These are phyloP conservation scores for Mortierella antarctica DNA, from an alignment of 192 early-diverging fungal species.

Conservation along the genomic window DNA sequence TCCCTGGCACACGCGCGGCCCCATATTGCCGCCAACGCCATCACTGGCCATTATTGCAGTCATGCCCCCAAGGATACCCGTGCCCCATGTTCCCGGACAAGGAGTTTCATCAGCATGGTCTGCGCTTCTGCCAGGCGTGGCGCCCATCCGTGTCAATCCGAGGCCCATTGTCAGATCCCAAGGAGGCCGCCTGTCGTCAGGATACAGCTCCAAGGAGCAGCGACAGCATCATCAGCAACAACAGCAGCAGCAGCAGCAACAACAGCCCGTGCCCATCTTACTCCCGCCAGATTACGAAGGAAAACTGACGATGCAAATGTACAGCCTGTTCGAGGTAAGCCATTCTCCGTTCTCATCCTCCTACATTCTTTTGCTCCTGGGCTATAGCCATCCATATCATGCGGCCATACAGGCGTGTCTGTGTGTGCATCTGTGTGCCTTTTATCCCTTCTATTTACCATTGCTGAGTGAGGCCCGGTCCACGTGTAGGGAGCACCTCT, in stretches of 20 bases:
- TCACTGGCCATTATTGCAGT: background rate
- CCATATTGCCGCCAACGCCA: background rate
- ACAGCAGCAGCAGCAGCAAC: conserved; percentile 9
- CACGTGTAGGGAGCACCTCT: no score
- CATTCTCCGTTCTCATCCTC: background rate
- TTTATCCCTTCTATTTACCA: no score
- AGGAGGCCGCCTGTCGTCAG: background rate
- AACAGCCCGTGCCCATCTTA: conserved; percentile 32
- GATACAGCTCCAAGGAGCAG: conserved; percentile 10
- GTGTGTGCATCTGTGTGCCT: no score
- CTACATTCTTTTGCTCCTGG: no score
- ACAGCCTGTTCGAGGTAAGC: conserved; percentile 64
- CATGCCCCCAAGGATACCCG: conserved; percentile 3
- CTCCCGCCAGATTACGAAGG: conserved; percentile 52
- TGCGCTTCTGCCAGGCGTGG: conserved; percentile 23
- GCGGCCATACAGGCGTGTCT: no score
- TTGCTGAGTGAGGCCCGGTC: no score
- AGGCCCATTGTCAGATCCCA: conserved; percentile 4
- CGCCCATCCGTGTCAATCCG: conserved; percentile 29
- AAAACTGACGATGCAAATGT: conserved; percentile 66
- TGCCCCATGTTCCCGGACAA: conserved; percentile 3
- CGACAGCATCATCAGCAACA: conserved; percentile 8
- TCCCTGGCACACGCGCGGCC: background rate
- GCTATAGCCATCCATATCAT: no score
- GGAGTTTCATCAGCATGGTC: conserved; percentile 14